These are phyloP conservation scores for Myxozyma nipponensis DNA, from an alignment of 805 yeast species.

Conservation along the genomic window DNA sequence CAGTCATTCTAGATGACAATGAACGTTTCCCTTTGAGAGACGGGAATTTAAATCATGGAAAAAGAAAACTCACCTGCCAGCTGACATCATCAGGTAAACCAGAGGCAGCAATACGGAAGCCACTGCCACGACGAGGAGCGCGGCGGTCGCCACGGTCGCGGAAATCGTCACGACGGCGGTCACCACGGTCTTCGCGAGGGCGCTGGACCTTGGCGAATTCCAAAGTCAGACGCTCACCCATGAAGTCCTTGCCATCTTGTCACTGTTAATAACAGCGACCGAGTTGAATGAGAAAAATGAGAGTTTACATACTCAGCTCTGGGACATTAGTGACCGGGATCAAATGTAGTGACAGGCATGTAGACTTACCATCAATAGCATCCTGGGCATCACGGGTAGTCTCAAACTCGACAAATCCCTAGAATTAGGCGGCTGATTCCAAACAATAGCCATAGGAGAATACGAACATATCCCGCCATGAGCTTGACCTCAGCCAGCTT, in stretches of 20 bases:
- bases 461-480: conserved; percentile 40
- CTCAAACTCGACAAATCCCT: conserved; percentile 37
- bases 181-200: conserved; percentile 27
- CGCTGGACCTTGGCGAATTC: conserved; percentile 38
- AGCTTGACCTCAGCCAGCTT: conserved; percentile 53
- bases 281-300: too few species aligned
- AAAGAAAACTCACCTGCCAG: conserved; percentile 33
- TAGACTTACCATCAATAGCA: conserved; percentile 29
- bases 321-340: too few species aligned
- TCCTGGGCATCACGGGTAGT: conserved; percentile 34
- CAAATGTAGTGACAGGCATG: too few species aligned
- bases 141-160: conserved; percentile 25
- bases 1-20: too few species aligned
- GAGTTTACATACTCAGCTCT: too few species aligned
- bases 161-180: conserved; percentile 15
- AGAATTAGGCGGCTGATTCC: not conserved
- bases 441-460: not conserved
- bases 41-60: too few species aligned
- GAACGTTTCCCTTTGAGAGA: too few species aligned
- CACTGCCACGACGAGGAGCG: conserved; percentile 28
- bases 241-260: conserved; percentile 35
- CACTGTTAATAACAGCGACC: too few species aligned
- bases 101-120: conserved; percentile 32
- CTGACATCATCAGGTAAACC: conserved; percentile 31
- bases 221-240: conserved; percentile 37